Evolutionary conservation across 495 filamentous ascomycete species (phyloP).

Genomic region (Podospora pseudopauciseta): DNA sequence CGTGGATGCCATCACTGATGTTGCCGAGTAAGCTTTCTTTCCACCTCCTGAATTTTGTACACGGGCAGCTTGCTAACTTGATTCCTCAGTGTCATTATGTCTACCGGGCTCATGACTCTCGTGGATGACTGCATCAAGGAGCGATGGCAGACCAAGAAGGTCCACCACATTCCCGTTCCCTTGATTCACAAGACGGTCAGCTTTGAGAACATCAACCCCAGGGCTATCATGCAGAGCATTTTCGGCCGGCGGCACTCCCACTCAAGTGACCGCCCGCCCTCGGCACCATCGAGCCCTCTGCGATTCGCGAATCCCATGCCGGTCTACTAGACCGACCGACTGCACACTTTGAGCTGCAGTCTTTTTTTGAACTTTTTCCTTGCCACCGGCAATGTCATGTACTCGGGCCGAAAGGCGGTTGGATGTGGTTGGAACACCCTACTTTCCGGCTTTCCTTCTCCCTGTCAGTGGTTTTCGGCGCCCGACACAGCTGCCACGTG

Average conservation of each 20-base stretch:
- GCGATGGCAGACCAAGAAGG: conserved; percentile 66
- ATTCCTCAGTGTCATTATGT: conserved; percentile 69
- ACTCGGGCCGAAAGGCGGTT: conserved; percentile 7
- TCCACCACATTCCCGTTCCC: conserved; percentile 54
- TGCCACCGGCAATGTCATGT: conserved; percentile 6
- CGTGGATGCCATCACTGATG: conserved; percentile 65
- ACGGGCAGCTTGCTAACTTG: conserved; percentile 25
- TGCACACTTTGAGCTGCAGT: conserved; percentile 1
- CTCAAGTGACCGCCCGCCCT: conserved; percentile 31
- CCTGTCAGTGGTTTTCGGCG: conserved; percentile 4
- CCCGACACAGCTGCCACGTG: conserved; percentile 12
- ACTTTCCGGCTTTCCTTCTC: conserved; percentile 2
- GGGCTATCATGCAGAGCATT: conserved; percentile 72
- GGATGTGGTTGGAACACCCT: conserved; percentile 5
- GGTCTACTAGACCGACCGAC: conserved; percentile 32
- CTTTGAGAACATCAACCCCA: conserved; percentile 66
- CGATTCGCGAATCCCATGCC: conserved; percentile 38
- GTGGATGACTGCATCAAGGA: conserved; percentile 89
- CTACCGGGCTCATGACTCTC: conserved; percentile 83
- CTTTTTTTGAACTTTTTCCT: conserved; percentile 6
- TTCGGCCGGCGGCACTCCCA: conserved; percentile 58
- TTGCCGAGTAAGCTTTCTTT: conserved; percentile 78
- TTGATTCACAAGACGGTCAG: conserved; percentile 57
- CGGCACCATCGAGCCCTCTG: conserved; percentile 37
- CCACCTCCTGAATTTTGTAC: not conserved